Conservation (phyloP, 2,329 filamentous ascomycete genomes). For the Dactylellina leptospora region DNA sequence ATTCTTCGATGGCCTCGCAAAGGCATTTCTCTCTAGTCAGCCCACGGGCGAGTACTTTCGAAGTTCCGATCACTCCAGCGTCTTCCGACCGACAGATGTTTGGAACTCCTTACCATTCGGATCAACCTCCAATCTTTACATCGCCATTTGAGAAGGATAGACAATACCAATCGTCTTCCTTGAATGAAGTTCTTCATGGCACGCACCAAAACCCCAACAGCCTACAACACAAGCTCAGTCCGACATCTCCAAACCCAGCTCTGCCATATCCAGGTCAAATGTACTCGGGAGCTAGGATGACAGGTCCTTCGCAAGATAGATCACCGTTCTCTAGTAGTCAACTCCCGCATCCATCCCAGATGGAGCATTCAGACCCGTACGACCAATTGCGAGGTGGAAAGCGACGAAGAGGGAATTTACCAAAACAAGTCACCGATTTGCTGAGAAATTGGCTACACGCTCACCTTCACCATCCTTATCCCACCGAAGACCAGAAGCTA, state of each 20-base stretch:
- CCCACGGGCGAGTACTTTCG: constrained; percentile 41
- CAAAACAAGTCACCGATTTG: constrained; percentile 87
- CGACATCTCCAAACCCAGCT: constrained; percentile 45
- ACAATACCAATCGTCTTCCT: constrained; percentile 43
- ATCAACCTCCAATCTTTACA: constrained; percentile 46
- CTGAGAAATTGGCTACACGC: constrained; percentile 80
- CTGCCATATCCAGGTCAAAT: constrained; percentile 54
- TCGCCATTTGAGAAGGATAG: constrained; percentile 52
- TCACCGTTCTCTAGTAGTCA: constrained; percentile 56
- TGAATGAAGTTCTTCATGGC: constrained; percentile 49
- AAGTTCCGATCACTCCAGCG: constrained; percentile 49
- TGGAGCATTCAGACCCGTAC: constrained; percentile 56
- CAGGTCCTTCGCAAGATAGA: constrained; percentile 52
- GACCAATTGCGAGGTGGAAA: constrained; percentile 60
- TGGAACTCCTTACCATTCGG: constrained; percentile 37
- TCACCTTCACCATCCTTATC: constrained; percentile 84
- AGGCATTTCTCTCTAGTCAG: constrained; percentile 50
- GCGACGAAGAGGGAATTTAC: constrained; percentile 80
- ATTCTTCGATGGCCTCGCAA: constrained; percentile 34
- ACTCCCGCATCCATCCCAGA: constrained; percentile 54
- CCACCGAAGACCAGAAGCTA: constrained; percentile 86
- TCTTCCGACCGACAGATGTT: constrained; percentile 50
- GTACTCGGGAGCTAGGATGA: constrained; percentile 44
- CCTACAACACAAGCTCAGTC: constrained; percentile 53
- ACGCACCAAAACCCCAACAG: constrained; percentile 52